Base-by-base conservation (phyloP, 495 filamentous ascomycete species). In the Entonaema liquescens region DNA sequence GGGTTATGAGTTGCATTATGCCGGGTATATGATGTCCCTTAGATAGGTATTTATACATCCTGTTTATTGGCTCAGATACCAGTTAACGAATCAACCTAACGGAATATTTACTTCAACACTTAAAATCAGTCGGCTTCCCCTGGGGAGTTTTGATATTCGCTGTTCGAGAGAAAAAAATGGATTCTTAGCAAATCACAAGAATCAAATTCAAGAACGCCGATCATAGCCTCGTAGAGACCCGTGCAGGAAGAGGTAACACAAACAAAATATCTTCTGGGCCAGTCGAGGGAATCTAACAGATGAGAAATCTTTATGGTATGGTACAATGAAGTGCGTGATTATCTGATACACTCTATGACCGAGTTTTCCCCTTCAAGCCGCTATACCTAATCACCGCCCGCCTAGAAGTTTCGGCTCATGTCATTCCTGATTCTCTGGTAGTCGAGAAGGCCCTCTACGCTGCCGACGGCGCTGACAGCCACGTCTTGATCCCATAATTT, bases 401-500 rank as follows among this genome's bases (percentile, higher is more conserved):
- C 17, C 65, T 82, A 83, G 62, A 83, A 80, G 83, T 94, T 97
- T 79, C 95, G 89, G 82, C 86, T 92, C 90, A 97, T 98, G 79
- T 97, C 94, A 74, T 87, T 87, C 68, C 96, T 84, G 74, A 98
- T 89, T 69, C 95, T 85, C 76, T 93, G 84, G 85, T 98, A 99
- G 82, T 98, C 94, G 66, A 97, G 83, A 52, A 91, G 80, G 73
- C 92, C 96, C 86, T 98, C 95, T 77, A 98, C 92, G 80, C 88
- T 90, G 61, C 95, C 95, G 58, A 98, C 90, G 13, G 96, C 96
- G 75, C 88, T 92, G 80, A 99, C 86, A 67, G 96, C 95, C 61
- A 99, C 80, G 80, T 99, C 95, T 82, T 95, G 92, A 82, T 99
- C 95, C 95, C 95, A 99, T 57, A 99, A 82, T 80, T 92, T 96